Conservation (phyloP, 1,284 basidiomycete species). For the Cutaneotrichosporon dermatis region DNA sequence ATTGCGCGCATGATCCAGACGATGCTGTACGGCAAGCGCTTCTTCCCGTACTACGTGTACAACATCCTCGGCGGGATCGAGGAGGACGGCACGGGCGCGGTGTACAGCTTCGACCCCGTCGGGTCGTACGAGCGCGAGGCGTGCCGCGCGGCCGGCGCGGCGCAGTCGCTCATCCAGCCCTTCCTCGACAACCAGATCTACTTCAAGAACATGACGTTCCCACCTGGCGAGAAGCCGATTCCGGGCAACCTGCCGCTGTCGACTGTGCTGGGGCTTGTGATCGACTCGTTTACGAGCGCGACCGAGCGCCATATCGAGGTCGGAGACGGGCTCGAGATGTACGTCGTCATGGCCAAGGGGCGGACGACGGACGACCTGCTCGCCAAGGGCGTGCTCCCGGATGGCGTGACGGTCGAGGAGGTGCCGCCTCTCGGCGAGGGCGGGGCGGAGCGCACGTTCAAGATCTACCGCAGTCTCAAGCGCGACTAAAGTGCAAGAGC, state of each 20-base stretch:
- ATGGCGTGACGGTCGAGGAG: slow-evolving; percentile 56
- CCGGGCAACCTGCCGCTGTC: slow-evolving; percentile 74
- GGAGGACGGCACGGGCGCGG: slow-evolving; percentile 86
- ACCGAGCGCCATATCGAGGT: slow-evolving; percentile 97
- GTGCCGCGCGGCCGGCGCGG: slow-evolving; percentile 88
- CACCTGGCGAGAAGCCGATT: slow-evolving; percentile 53
- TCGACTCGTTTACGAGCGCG: slow-evolving; percentile 75
- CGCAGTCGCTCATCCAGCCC: slow-evolving; percentile 83
- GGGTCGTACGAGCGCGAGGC: slow-evolving; percentile 92
- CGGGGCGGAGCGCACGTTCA: slow-evolving; percentile 43
- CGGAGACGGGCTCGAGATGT: slow-evolving; percentile 88
- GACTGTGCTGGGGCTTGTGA: slow-evolving; percentile 76
- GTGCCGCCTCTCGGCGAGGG: slow-evolving; percentile 37
- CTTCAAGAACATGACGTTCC: slow-evolving; percentile 78
- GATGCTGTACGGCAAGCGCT: slow-evolving; percentile 87
- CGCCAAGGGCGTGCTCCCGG: slow-evolving; percentile 51
- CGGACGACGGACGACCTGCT: slow-evolving; percentile 62
- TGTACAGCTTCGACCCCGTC: slow-evolving; percentile 95
- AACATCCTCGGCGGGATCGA: slow-evolving; percentile 92
- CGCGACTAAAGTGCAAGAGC: slow-evolving; percentile 36
- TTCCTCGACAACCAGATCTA: slow-evolving; percentile 98
- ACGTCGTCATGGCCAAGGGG: slow-evolving; percentile 70
- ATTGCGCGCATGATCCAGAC: slow-evolving; percentile 93
- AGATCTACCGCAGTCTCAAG: slow-evolving; percentile 44
- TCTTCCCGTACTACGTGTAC: slow-evolving; percentile 95